phyloP scores from a whole-genome alignment of 306 rosid genomes.

The Ormosia semicastrata region DNA sequence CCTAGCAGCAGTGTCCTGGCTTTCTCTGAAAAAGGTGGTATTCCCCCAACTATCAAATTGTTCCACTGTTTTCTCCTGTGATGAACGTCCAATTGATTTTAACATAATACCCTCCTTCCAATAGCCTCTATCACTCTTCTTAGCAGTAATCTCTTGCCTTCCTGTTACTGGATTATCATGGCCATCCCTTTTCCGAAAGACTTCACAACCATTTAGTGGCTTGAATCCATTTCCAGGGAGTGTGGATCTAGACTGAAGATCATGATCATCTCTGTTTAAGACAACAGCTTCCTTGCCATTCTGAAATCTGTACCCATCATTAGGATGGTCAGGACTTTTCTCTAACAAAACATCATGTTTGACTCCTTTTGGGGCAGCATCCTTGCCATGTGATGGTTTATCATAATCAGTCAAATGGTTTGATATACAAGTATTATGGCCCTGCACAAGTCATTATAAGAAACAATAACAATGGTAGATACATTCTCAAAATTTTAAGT shows the following conservation, averaged over 20 bases:
- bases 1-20: slow-evolving; percentile 31
- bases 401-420: slow-evolving; percentile 35
- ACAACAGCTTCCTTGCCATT: slow-evolving; percentile 41
- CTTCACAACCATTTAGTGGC: slow-evolving; percentile 42
- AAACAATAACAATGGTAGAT: slow-evolving; percentile 20
- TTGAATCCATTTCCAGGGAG: slow-evolving; percentile 37
- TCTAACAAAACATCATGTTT: slow-evolving; percentile 38
- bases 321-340: slow-evolving; percentile 27
- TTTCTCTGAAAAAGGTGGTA: slow-evolving; percentile 31
- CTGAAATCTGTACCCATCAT: slow-evolving; percentile 30
- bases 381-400: slow-evolving; percentile 40
- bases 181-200: slow-evolving; percentile 37
- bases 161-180: slow-evolving; percentile 33
- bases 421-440: slow-evolving; percentile 35
- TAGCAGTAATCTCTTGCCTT: slow-evolving; percentile 36
- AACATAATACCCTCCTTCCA: slow-evolving; percentile 37
- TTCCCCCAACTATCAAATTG: slow-evolving; percentile 41
- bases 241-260: slow-evolving; percentile 44
- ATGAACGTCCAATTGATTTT: slow-evolving; percentile 45
- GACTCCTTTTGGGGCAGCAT: slow-evolving; percentile 42
- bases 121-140: slow-evolving; percentile 47
- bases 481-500: not conserved
- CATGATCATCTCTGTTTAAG: slow-evolving; percentile 41
- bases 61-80: slow-evolving; percentile 47
- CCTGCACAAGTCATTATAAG: slow-evolving; percentile 48